Evolutionary conservation across 148 eudicot genomes (phyloP), one percentile per base, ranked within the genome.

Genomic region (Polygonum aviculare): DNA sequence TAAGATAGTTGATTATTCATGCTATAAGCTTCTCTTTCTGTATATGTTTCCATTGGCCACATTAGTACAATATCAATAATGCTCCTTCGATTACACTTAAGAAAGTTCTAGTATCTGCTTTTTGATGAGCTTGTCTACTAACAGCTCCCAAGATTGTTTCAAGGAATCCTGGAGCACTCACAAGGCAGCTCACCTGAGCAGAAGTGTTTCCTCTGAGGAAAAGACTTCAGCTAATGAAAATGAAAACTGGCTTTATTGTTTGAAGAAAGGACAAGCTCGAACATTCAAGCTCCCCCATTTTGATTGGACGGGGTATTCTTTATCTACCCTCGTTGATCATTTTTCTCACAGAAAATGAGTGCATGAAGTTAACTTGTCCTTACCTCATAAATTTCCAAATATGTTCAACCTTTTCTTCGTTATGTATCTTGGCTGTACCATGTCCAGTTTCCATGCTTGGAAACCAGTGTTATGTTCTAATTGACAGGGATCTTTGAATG

Each of bases 71-170:
- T 59, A 7, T 33, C n/a, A 67, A 45, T 41, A 1, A 11, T 33
- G 38, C 3, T 63, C 11, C 52, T 5, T 72, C 44, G 16, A 38
- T 77, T 51, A 9, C 44, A 36, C 49, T 55, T 44, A 65, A 65
- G 44, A 36, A 33, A 14, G 71, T 18, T 73, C 35, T 47, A 6
- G 22, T 7, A 50, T 16, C 14, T 69, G 48, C 74, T 49, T 74
- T 38, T 47, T 86, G 63, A 82, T 73, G 39, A 75, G 33, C 6
- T 16, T 69, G 49, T 70, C 59, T 77, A 60, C 73, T 80, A 50
- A 54, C 83, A 95, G 99, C 86, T 81, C 99, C 54, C 99, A 95
- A 85, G 97, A 90, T 21, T 95, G 99, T 90, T 95, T 95, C 86
- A 95, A 90, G 87, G 91, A 84, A 79, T 90, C 97, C 10, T 95